phyloP scores from a whole-genome alignment of 192 early-diverging fungal species.

The Dispira simplex region DNA sequence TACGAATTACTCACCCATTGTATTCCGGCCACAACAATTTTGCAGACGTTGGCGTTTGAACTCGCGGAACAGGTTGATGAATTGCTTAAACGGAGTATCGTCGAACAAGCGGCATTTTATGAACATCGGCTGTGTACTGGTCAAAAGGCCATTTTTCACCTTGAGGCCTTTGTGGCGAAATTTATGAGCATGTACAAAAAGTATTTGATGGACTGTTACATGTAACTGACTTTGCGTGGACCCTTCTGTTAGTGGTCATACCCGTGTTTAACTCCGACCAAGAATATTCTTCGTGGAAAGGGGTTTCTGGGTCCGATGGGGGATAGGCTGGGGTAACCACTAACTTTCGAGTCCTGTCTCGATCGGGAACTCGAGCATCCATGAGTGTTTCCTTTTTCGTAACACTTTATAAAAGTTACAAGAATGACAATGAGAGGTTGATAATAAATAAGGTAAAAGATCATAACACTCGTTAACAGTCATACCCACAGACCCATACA shows the following conservation, averaged over 20 bases:
- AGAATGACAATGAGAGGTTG: too few species aligned
- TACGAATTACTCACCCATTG: conserved; percentile 87
- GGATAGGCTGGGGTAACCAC: too few species aligned
- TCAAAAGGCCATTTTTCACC: conserved; percentile 84
- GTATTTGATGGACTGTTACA: conserved; percentile 30
- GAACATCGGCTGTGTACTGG: conserved; percentile 79
- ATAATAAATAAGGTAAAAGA: too few species aligned
- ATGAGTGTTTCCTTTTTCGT: not conserved
- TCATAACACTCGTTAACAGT: too few species aligned
- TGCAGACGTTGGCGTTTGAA: conserved; percentile 65
- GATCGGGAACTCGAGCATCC: too few species aligned
- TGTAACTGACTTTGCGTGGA: not conserved
- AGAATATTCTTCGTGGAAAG: too few species aligned
- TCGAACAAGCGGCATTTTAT: conserved; percentile 68
- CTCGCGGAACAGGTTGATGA: conserved; percentile 52
- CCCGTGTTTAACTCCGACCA: too few species aligned
- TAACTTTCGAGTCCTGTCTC: too few species aligned
- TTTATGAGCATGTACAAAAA: conserved; percentile 86
- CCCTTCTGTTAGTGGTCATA: too few species aligned
- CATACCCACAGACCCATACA: too few species aligned
- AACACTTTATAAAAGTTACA: not conserved
- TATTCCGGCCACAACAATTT: conserved; percentile 64
- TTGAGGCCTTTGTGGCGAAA: conserved; percentile 86
- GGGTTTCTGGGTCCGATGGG: not conserved
- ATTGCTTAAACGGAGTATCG: conserved; percentile 45